These are phyloP conservation scores for Ananas comosus DNA, from an alignment of 176 grass and related monocot genomes.

Conservation along the genomic window DNA sequence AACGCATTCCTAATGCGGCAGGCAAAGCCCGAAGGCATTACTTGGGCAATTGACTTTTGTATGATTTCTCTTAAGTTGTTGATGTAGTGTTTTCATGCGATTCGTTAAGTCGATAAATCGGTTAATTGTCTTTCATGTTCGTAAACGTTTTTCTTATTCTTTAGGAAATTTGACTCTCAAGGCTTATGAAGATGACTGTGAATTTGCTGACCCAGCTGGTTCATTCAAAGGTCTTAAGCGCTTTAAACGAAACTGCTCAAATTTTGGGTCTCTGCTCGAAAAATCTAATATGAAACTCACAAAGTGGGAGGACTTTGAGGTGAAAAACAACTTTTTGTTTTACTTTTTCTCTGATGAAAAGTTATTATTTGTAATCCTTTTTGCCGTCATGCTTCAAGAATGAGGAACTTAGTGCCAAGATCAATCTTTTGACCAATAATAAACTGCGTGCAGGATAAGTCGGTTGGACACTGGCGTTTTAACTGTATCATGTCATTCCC, in stretches of 20 bases:
- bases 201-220: constrained; percentile 81
- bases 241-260: constrained; percentile 87
- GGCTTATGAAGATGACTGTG: constrained; percentile 75
- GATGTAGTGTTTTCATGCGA: constrained; percentile 3
- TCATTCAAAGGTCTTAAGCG: constrained; percentile 68
- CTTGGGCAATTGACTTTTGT: neutral
- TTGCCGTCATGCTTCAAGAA: no score
- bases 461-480: constrained; percentile 90
- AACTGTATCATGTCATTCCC: constrained; percentile 96
- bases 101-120: neutral
- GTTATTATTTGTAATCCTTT: neutral
- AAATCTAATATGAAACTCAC: constrained; percentile 89
- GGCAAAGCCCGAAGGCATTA: neutral
- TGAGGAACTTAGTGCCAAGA: no score
- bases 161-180: constrained; percentile 59
- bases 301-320: constrained; percentile 78
- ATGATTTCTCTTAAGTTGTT: neutral
- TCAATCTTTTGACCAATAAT: neutral
- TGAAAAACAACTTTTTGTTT: constrained; percentile 7
- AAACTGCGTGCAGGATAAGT: constrained; percentile 55
- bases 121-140: neutral
- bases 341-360: neutral
- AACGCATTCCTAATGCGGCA: neutral
- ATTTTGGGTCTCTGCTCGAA: constrained; percentile 78
- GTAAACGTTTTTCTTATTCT: constrained; percentile 3